Evolutionary conservation across 2,329 filamentous ascomycete species (phyloP).

Genomic region (Cordyceps fumosorosea): DNA sequence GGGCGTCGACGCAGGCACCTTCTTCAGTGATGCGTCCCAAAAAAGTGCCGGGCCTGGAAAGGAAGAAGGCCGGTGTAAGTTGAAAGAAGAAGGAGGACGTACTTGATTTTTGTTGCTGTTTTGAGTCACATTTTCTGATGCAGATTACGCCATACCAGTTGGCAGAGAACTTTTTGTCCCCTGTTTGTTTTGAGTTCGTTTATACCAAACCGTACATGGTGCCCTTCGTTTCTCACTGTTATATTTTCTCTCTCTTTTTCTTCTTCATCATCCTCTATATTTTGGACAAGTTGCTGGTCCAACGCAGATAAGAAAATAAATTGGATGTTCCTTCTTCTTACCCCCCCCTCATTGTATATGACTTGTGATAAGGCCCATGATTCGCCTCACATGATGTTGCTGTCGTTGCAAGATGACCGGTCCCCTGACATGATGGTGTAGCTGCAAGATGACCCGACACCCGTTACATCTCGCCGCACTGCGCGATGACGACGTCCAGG

Average conservation of each 20-base stretch:
- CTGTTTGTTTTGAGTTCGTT: not conserved
- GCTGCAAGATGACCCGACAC: too few species aligned
- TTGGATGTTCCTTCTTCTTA: not conserved
- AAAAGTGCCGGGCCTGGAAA: too few species aligned
- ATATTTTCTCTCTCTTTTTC: slow-evolving; percentile 1
- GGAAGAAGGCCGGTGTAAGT: not conserved
- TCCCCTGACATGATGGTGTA: not conserved
- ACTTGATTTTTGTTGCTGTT: not conserved
- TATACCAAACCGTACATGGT: slow-evolving; percentile 5
- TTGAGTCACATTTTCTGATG: not conserved
- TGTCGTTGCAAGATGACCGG: too few species aligned
- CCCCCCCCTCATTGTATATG: not conserved
- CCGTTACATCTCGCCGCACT: slow-evolving; percentile 86
- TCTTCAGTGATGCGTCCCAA: too few species aligned
- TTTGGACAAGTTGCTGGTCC: not conserved
- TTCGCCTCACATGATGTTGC: not conserved
- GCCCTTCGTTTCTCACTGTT: slow-evolving; percentile 3
- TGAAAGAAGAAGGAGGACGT: not conserved
- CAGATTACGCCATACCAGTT: not conserved
- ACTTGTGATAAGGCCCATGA: not conserved
- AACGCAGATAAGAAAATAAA: not conserved
- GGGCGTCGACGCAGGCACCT: too few species aligned
- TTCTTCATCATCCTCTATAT: not conserved
- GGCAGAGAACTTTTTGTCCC: not conserved
- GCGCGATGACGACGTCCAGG: slow-evolving; percentile 73